Evolutionary conservation across 768 basidiomycete species (phyloP), one percentile per base, ranked within the genome.

Genomic region (Filobasidium wieringae): DNA sequence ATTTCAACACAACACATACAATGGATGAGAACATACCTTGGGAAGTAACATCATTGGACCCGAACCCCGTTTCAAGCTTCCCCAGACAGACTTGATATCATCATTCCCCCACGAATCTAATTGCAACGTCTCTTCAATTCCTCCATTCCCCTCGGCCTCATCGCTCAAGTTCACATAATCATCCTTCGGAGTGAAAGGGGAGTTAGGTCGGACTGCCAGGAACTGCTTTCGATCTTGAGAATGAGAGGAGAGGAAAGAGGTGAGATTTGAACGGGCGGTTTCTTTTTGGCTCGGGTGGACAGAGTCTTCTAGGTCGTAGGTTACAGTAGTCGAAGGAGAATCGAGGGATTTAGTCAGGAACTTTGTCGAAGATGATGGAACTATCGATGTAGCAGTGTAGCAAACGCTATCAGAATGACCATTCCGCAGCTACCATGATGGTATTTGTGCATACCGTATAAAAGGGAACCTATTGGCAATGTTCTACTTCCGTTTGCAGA

Each of bases 21-120:
- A 9, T 9, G 29, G 30, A 31, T 19, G 9, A 26, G 9, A 9
- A 32, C 57, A 30, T 39, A 52, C 60, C 43, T 61, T 61, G 26
- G 60, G 60, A 30, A 61, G 11, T 24, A 61, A 19, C 60, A 61
- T 61, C 60, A 61, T 61, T 36, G 60, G 60, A 6, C 50, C 50
- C 14, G 60, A 49, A 7, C 60, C 55, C 8, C 51, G 51, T 15
- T 52, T 40, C 15, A 43, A 11, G 22, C 43, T 56, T 4, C 55
- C 55, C 55, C 55, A 56, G 24, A 56, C 55, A 8, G 17, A 24
- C 43, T 34, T 56, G 12, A 56, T 29, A 47, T 56, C 55, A 36
- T 55, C 24, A 40, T 15, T 3, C 41, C 55, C 24, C 39, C 29
- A 47, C n/a, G n/a, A n/a, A n/a, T n/a, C n/a, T n/a, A n/a, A n/a